These are phyloP conservation scores for Raphanus raphanistrum DNA, from an alignment of 345 rosid species.

Conservation along the genomic window DNA sequence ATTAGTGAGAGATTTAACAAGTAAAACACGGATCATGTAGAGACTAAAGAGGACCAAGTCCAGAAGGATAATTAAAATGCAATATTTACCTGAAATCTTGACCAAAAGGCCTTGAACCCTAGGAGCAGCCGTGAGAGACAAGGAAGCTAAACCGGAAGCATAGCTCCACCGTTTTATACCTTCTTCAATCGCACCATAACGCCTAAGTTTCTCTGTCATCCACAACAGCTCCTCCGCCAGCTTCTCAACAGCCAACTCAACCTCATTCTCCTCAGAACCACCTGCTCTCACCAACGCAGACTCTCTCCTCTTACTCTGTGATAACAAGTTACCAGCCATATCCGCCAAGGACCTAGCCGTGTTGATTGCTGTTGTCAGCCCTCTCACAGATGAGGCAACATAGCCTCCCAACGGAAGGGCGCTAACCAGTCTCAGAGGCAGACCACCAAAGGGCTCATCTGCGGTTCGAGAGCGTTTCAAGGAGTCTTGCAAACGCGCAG, in stretches of 20 bases:
- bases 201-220: slow-evolving; percentile 57
- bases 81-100: slow-evolving; percentile 56
- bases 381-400: slow-evolving; percentile 51
- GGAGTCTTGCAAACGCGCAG: slow-evolving; percentile 48
- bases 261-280: slow-evolving; percentile 33
- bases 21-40: background rate
- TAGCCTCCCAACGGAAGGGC: slow-evolving; percentile 59
- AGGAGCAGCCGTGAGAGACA: slow-evolving; percentile 56
- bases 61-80: background rate
- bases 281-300: background rate
- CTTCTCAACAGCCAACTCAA: slow-evolving; percentile 61
- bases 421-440: slow-evolving; percentile 46
- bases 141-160: slow-evolving; percentile 62
- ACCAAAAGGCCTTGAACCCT: slow-evolving; percentile 67
- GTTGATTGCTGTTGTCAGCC: slow-evolving; percentile 42
- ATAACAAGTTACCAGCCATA: slow-evolving; percentile 31
- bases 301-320: slow-evolving; percentile 31
- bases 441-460: slow-evolving; percentile 30
- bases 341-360: slow-evolving; percentile 42
- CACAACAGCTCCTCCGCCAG: slow-evolving; percentile 71
- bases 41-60: background rate
- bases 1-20: background rate
- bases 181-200: slow-evolving; percentile 56
- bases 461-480: slow-evolving; percentile 37
- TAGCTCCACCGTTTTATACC: slow-evolving; percentile 72